Evolutionary conservation across 345 rosid species (phyloP).

Genomic region (Raphanus raphanistrum): DNA sequence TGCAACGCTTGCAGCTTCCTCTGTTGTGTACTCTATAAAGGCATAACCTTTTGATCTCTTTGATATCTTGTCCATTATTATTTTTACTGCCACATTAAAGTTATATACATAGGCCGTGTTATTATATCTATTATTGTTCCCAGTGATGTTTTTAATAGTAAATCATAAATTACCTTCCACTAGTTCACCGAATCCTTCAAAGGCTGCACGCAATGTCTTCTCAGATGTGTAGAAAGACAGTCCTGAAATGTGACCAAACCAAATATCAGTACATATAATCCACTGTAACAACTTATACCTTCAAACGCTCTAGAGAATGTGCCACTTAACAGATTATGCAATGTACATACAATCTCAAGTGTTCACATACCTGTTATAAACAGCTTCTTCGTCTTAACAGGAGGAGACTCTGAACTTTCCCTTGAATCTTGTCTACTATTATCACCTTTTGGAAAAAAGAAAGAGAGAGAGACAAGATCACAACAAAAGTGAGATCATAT

Average conservation of each 20-base stretch:
- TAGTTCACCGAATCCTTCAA: slow-evolving; percentile 87
- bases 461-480: slow-evolving; percentile 7
- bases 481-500: not conserved
- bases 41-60: slow-evolving; percentile 96
- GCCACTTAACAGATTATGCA: not conserved
- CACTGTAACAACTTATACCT: not conserved
- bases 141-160: not conserved
- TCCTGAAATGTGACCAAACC: slow-evolving; percentile 42
- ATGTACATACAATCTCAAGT: slow-evolving; percentile 9
- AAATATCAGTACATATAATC: not conserved
- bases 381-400: slow-evolving; percentile 73
- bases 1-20: slow-evolving; percentile 86
- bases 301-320: not conserved
- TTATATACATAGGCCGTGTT: not conserved
- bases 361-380: slow-evolving; percentile 76
- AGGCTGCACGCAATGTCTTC: slow-evolving; percentile 86
- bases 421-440: slow-evolving; percentile 6
- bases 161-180: slow-evolving; percentile 61
- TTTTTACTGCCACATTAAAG: slow-evolving; percentile 54
- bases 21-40: slow-evolving; percentile 83
- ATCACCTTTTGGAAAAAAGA: slow-evolving; percentile 5
- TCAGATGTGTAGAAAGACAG: slow-evolving; percentile 95
- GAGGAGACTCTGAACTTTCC: slow-evolving; percentile 40
- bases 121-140: slow-evolving; percentile 1
- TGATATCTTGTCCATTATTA: slow-evolving; percentile 96